Evolutionary conservation across 1,139 yeast species (phyloP), one percentile per base, ranked within the genome.

Genomic region (Lodderomyces oxycetoniae): DNA sequence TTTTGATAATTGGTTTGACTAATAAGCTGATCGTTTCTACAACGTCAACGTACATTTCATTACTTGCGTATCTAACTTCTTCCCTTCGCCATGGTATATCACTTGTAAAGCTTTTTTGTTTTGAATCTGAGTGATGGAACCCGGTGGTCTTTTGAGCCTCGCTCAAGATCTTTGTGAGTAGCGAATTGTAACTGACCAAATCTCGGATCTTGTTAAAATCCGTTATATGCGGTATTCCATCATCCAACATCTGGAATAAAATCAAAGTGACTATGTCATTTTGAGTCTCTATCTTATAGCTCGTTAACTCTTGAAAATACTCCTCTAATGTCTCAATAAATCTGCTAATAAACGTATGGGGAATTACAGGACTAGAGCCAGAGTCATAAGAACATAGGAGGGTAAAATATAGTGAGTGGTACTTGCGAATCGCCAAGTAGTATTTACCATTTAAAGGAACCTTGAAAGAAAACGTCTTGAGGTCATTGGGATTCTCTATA

Each of bases 41-140:
- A 4, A 88, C 56, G 55, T 88, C 96, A 7, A 88, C 81, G 53
- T 78, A 85, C 59, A 88, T 71, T 56, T 88, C 96, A 53, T 87
- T 85, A 44, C 77, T 79, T 4, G 85, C 69, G 54, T 83, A 76
- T 39, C 72, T 70, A 9, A 81, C 79, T 40, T 76, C 72, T 5
- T 79, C 57, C 32, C 78, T 62, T 48, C 95, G 69, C 96, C 96
- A 87, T 1, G 93, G 91, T 8, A 72, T 71, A 17, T 50, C 46
- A n/a, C 31, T 25, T 4, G 34, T 5, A 11, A 31, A 31, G 17
- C 24, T 17, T n/a, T n/a, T n/a, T 15, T 30, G 27, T 16, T 23
- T 22, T 4, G 20, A 12, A 17, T 32, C 33, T 13, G 21, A 17
- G 16, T 28, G 30, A 10, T 26, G 26, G 5, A 29, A 12, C 8